A percentile compares a stretch with the other conserved stretches of the same genome.
Evolutionary conservation across 2,329 filamentous ascomycete genomes (phyloP).

Genomic region (Alternaria triticimaculans): DNA sequence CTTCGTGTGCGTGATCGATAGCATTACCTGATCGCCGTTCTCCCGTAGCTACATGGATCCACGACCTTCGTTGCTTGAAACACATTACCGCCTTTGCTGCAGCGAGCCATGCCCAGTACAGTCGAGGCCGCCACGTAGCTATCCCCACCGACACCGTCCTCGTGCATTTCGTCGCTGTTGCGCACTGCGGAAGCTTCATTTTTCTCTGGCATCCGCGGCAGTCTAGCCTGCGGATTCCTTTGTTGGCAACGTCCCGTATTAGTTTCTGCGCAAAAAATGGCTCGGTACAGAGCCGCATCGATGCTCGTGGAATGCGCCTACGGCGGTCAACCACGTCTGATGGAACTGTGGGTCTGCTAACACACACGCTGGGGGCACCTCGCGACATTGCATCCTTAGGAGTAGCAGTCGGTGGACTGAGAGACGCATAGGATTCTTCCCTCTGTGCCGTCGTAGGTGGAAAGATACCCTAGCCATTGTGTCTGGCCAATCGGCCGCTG

Average conservation of each 20-base stretch:
- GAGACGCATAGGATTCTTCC: constrained; percentile 6
- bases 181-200: constrained; percentile 11
- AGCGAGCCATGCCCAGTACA: constrained; percentile 10
- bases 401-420: constrained; percentile 3
- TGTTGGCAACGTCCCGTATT: constrained; percentile 9
- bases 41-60: constrained; percentile 5
- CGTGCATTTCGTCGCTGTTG: background rate
- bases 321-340: constrained; percentile 17
- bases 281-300: constrained; percentile 5
- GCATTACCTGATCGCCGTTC: constrained; percentile 4
- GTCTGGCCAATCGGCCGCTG: constrained; percentile 9
- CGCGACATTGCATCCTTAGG: constrained; percentile 1
- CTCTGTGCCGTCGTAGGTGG: constrained; percentile 7
- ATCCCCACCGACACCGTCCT: constrained; percentile 11
- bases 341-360: constrained; percentile 13
- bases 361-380: constrained; percentile 9
- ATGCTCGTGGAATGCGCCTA: constrained; percentile 7
- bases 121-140: constrained; percentile 16
- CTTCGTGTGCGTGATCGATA: background rate
- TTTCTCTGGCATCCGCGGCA: background rate
- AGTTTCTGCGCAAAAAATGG: constrained; percentile 2
- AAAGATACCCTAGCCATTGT: constrained; percentile 3
- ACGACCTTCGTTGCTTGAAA: background rate
- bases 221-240: constrained; percentile 9
- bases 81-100: constrained; percentile 7